Evolutionary conservation across 1,139 yeast genomes (phyloP), one percentile per base, ranked within the genome.

Genomic region (Sugiyamaella xylanicola): DNA sequence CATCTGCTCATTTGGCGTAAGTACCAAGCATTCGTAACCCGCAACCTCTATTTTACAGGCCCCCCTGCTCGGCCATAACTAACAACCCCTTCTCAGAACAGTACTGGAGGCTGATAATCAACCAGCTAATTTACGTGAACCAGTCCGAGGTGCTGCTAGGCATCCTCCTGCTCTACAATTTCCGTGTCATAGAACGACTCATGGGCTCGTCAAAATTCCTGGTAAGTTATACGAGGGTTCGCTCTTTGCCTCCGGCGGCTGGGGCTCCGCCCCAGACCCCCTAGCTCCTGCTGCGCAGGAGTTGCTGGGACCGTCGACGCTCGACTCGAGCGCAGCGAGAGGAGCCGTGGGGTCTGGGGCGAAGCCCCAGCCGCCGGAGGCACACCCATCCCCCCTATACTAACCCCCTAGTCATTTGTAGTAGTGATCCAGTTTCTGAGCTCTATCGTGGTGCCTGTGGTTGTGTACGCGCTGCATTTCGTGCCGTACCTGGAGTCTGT

Each of bases 141-240:
- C 91, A 86, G 68, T 81, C 88, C 1, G 90, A 86, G 65, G 84
- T 81, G 52, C 66, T 86, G 17, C 61, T 86, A 19, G 74, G 78
- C 0, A 69, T 78, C 4, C 66, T 84, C 13, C 65, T 86, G 36
- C 71, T 85, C 65, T 85, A 85, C 65, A 79, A 84, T 51, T 77
- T 79, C 65, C 82, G 89, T 60, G 79, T 77, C 37, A 69, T 87
- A 54, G 95, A 87, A 68, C 70, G 95, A 53, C 71, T 84, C 59
- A 80, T 78, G 60, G 92, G 93, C 0, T 76, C 87, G 3, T 74
- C 81, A 51, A 84, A 81, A 65, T 85, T 81, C 65, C 66, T 81
- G 4, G 57, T 54, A 43, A 32, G 57, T 49, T 36, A 20, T 76
- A 82, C 58, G 46, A 9, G 29, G 5, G 29, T 5, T 5, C 8